Conservation (phyloP, 2,329 filamentous ascomycete genomes). For the Coccinonectria pachysandricola region DNA sequence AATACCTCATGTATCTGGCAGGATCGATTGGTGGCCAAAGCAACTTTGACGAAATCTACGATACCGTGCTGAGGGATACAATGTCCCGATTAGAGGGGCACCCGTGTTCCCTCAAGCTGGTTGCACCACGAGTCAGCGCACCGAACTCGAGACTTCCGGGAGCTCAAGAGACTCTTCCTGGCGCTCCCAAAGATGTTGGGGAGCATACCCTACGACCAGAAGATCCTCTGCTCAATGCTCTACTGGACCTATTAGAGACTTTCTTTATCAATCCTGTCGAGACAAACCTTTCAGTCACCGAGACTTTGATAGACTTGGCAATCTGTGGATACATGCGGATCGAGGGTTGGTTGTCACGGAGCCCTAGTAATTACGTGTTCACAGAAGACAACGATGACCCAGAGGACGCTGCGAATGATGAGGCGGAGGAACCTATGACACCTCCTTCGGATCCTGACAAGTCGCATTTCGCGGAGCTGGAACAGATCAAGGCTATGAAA, state of each 20-base stretch:
- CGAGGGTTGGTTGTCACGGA: constrained; percentile 81
- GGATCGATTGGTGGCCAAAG: constrained; percentile 57
- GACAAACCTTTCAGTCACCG: constrained; percentile 80
- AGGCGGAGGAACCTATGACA: not conserved
- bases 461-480: constrained; percentile 15
- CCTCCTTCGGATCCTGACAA: constrained; percentile 8
- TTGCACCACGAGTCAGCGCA: constrained; percentile 48
- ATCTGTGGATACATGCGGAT: constrained; percentile 76
- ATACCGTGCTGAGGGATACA: constrained; percentile 60
- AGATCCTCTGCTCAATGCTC: constrained; percentile 53
- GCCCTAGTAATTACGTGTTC: constrained; percentile 51
- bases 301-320: constrained; percentile 70
- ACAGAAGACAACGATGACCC: constrained; percentile 19
- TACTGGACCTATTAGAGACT: constrained; percentile 59
- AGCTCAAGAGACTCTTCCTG: constrained; percentile 45
- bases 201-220: constrained; percentile 52
- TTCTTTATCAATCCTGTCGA: constrained; percentile 91
- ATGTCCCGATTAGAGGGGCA: constrained; percentile 60
- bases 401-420: constrained; percentile 4
- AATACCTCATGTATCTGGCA: constrained; percentile 59
- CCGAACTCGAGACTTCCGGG: constrained; percentile 48
- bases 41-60: constrained; percentile 64
- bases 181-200: constrained; percentile 49
- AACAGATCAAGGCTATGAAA: constrained; percentile 36
- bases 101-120: constrained; percentile 59